These are phyloP conservation scores for Daldinia sp. DNA, from an alignment of 2,329 filamentous ascomycete genomes.

Conservation along the genomic window DNA sequence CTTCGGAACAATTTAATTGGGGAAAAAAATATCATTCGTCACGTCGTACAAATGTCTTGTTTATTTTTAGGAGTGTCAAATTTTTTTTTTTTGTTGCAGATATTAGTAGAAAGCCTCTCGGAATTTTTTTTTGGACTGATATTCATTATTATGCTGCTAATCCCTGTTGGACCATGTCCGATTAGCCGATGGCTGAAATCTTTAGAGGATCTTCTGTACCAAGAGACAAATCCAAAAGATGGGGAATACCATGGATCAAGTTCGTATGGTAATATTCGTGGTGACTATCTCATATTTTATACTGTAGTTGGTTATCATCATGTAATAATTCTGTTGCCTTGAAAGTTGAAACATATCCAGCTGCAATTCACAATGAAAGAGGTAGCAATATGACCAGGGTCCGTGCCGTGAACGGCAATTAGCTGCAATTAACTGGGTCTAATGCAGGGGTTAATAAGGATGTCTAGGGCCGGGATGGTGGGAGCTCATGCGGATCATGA, in stretches of 20 bases:
- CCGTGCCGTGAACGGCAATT: conserved; percentile 1
- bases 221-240: too few species aligned
- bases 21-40: neutral
- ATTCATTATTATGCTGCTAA: neutral
- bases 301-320: neutral
- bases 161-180: neutral
- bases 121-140: neutral
- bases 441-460: conserved; percentile 20
- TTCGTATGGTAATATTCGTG: neutral
- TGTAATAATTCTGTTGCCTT: neutral
- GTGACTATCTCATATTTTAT: neutral
- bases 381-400: neutral
- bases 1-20: neutral
- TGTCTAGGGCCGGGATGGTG: conserved; percentile 23
- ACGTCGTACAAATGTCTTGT: conserved; percentile 4
- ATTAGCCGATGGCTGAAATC: neutral
- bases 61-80: neutral
- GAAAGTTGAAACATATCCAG: conserved; percentile 4
- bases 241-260: neutral
- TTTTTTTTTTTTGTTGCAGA: neutral
- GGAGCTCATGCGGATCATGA: conserved; percentile 34
- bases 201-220: neutral
- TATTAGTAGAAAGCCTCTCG: neutral
- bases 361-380: neutral
- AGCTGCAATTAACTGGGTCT: conserved; percentile 12